These are phyloP conservation scores for Triangularia setosa DNA, from an alignment of 2,329 filamentous ascomycete genomes.

Conservation along the genomic window DNA sequence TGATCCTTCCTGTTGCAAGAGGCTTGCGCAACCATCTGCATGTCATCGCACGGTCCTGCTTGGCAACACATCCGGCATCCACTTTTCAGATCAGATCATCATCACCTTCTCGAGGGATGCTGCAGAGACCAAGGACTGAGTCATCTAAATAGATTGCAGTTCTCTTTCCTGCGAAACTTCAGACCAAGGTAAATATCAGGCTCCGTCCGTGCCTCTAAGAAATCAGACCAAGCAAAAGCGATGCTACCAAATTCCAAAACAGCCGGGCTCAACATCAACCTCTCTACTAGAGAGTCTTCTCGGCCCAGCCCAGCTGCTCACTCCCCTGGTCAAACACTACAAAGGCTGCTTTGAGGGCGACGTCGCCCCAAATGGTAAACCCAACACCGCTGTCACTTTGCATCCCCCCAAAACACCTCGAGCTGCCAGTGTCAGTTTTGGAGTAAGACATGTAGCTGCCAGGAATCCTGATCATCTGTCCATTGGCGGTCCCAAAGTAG, in stretches of 20 bases:
- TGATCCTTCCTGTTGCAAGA: neutral
- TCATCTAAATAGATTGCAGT: too few relatives aligned
- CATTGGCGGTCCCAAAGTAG: constrained; percentile 31
- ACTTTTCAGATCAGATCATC: neutral
- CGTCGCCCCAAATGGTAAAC: constrained; percentile 25
- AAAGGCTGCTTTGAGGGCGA: constrained; percentile 26
- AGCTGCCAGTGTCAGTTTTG: constrained; percentile 33
- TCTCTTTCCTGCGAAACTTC: too few relatives aligned
- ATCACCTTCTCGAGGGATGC: neutral
- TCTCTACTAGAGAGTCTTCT: constrained; percentile 7
- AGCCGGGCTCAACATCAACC: too few relatives aligned
- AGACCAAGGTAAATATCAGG: too few relatives aligned
- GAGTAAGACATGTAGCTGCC: constrained; percentile 49
- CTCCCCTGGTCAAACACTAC: constrained; percentile 24
- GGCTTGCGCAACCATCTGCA: neutral
- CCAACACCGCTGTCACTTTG: constrained; percentile 38
- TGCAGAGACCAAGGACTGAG: too few relatives aligned
- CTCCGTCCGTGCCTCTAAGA: too few relatives aligned
- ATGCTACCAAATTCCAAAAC: neutral
- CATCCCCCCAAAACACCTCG: constrained; percentile 61
- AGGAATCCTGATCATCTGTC: constrained; percentile 41
- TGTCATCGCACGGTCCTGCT: neutral
- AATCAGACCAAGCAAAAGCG: neutral
- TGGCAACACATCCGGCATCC: neutral
- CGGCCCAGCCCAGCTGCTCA: constrained; percentile 20